Conservation (phyloP, 805 yeast genomes). For the Ogataea naganishii region DNA sequence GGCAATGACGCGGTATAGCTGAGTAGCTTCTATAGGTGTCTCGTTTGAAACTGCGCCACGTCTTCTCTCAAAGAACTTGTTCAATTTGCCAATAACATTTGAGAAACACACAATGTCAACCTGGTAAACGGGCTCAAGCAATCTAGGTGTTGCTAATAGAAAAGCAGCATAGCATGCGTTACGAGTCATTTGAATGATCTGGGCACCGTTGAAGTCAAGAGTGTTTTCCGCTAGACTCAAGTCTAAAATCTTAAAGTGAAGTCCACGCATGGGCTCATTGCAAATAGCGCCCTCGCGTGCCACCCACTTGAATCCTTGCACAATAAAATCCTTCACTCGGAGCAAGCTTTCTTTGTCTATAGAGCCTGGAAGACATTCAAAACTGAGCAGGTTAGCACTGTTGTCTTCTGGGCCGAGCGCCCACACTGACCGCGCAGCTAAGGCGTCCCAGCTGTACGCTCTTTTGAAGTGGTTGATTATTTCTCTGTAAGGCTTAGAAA, state of each 20-base stretch:
- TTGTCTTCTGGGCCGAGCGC: conserved; percentile 52
- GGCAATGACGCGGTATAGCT: conserved; percentile 52
- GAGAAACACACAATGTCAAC: conserved; percentile 49
- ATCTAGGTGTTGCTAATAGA: conserved; percentile 65
- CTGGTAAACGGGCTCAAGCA: conserved; percentile 75
- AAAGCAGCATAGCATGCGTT: conserved; percentile 80
- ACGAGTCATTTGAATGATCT: conserved; percentile 73
- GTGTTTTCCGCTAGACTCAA: conserved; percentile 40
- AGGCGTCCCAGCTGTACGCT: conserved; percentile 70
- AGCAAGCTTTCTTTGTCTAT: conserved; percentile 46
- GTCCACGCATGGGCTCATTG: conserved; percentile 68
- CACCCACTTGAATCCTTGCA: conserved; percentile 81
- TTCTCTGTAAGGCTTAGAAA: conserved; percentile 28
- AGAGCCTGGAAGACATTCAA: conserved; percentile 71
- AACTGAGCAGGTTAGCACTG: conserved; percentile 43
- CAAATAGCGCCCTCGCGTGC: conserved; percentile 86
- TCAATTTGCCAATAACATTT: conserved; percentile 18
- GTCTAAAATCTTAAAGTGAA: conserved; percentile 64
- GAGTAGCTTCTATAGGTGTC: conserved; percentile 64
- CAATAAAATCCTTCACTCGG: conserved; percentile 43
- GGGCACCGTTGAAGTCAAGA: conserved; percentile 48
- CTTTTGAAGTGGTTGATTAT: conserved; percentile 48
- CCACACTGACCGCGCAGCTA: conserved; percentile 81
- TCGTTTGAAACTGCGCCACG: conserved; percentile 53
- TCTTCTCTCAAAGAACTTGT: conserved; percentile 42